Conservation (phyloP, 192 early-diverging fungal species). For the Entomortierella chlamydospora region DNA sequence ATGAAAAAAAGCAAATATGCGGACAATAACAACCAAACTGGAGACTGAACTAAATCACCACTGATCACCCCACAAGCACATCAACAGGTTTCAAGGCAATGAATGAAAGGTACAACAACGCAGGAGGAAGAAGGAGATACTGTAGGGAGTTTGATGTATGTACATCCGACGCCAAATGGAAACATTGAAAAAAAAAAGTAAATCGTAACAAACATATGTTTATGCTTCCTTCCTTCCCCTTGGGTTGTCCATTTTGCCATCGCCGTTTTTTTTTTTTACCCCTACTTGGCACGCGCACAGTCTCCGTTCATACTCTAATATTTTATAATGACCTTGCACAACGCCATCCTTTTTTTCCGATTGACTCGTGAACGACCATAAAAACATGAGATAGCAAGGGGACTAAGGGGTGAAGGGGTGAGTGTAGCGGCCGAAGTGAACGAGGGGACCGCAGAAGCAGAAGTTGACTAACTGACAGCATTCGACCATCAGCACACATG, state of each 20-base stretch:
- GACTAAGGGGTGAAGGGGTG: slow-evolving; percentile 5
- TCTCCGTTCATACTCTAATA: background rate
- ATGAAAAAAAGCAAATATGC: background rate
- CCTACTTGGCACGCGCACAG: background rate
- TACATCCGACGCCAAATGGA: too few species aligned
- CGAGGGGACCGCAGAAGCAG: too few species aligned
- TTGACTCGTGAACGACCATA: background rate
- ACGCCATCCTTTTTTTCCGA: background rate
- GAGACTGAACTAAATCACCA: background rate
- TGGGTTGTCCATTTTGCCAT: background rate
- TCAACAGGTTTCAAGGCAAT: too few species aligned
- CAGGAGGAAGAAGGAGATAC: too few species aligned
- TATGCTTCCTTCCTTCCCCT: background rate
- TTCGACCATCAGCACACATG: background rate
- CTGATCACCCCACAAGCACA: background rate
- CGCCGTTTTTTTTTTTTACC: background rate
- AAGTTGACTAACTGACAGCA: background rate
- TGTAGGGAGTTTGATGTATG: too few species aligned
- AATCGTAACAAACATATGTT: background rate
- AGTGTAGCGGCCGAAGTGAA: slow-evolving; percentile 6
- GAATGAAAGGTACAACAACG: too few species aligned
- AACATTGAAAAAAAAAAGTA: background rate
- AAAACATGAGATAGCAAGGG: slow-evolving; percentile 5
- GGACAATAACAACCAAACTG: background rate
- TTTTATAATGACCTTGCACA: background rate